Evolutionary conservation across 192 early-diverging fungal species (phyloP).

Genomic region (Podila minutissima): DNA sequence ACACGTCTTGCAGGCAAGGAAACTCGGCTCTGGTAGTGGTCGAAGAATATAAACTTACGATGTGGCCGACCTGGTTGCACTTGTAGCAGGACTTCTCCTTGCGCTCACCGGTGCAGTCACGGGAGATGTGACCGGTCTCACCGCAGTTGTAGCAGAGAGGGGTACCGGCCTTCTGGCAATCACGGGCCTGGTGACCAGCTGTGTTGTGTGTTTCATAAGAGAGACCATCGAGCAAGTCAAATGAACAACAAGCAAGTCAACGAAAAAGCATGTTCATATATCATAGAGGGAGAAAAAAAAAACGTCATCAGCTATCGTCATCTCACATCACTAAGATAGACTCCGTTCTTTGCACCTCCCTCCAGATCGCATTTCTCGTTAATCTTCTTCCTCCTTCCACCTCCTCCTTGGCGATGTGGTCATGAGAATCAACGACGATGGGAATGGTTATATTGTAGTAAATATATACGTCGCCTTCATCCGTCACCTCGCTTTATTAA

Average conservation of each 20-base stretch:
- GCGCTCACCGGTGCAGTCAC: constrained; percentile 55
- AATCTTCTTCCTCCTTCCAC: neutral
- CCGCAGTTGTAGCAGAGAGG: constrained; percentile 68
- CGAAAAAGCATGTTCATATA: neutral
- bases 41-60: constrained; percentile 31
- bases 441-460: constrained; percentile 15
- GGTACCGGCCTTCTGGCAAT: constrained; percentile 57
- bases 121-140: constrained; percentile 53
- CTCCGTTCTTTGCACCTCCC: constrained; percentile 14
- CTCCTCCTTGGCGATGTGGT: constrained; percentile 8
- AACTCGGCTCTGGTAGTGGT: too few relatives aligned
- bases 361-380: neutral
- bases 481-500: constrained; percentile 51
- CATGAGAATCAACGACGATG: constrained; percentile 5
- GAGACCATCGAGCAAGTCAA: constrained; percentile 9
- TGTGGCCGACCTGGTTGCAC: constrained; percentile 64
- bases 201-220: neutral
- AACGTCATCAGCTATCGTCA: constrained; percentile 29
- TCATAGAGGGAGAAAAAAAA: constrained; percentile 10
- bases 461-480: constrained; percentile 49
- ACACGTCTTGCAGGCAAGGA: too few relatives aligned
- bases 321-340: constrained; percentile 4
- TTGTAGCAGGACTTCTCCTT: constrained; percentile 68
- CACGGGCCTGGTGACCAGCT: constrained; percentile 66
- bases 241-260: neutral